These are phyloP conservation scores for Chlorella sp. DNA, from an alignment of 139 green algal genomes.

Conservation along the genomic window DNA sequence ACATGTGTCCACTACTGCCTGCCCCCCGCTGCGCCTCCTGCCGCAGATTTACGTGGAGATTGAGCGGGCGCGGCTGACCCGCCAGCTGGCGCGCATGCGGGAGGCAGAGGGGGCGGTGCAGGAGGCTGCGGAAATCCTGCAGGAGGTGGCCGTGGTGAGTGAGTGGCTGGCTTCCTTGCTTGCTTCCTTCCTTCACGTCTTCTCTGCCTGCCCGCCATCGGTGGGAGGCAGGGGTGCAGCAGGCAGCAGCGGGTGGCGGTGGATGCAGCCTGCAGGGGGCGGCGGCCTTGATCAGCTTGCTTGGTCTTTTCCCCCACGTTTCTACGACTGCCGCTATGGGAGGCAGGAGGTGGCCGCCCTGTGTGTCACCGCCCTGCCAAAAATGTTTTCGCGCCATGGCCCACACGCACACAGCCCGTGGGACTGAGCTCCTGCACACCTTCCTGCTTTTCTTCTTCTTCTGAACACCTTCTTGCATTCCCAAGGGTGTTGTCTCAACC, in stretches of 20 bases:
- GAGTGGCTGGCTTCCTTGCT: not conserved
- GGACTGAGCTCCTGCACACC: too few species aligned
- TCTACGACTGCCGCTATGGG: too few species aligned
- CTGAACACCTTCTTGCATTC: too few species aligned
- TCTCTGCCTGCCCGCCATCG: too few species aligned
- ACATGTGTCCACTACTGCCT: not conserved
- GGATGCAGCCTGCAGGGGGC: not conserved
- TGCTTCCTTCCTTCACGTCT: not conserved
- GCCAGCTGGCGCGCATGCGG: conserved; percentile 86
- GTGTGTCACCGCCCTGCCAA: too few species aligned
- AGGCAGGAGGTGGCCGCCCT: too few species aligned
- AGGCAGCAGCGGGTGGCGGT: not conserved
- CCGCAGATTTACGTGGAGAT: conserved; percentile 99
- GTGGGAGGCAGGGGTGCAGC: not conserved
- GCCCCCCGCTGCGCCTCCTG: too few species aligned
- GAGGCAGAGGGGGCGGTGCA: conserved; percentile 93
- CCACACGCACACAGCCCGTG: not conserved
- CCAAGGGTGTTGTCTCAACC: too few species aligned
- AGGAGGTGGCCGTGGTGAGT: conserved; percentile 95
- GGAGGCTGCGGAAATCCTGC: conserved; percentile 95
- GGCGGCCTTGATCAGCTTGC: too few species aligned
- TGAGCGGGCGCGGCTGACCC: conserved; percentile 93
- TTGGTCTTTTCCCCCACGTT: too few species aligned
- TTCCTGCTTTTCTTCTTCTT: not conserved
- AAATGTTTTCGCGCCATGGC: not conserved